Evolutionary conservation across 345 rosid genomes (phyloP).

Genomic region (Melaleuca quinquenervia): DNA sequence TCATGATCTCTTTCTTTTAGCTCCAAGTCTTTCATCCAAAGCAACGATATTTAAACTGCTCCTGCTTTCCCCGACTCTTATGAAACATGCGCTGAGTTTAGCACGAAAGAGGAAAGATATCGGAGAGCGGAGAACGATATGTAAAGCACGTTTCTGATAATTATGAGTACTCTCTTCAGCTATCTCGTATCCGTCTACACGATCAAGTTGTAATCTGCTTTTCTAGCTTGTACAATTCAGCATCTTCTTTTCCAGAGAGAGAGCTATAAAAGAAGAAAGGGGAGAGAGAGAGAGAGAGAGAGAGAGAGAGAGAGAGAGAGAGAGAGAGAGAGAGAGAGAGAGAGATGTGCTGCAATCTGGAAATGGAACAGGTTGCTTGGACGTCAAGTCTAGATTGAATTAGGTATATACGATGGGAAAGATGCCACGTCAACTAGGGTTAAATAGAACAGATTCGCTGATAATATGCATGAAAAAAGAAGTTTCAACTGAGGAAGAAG

Average conservation of each 20-base stretch:
- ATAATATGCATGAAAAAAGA: background rate
- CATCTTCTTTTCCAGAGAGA: background rate
- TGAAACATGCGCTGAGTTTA: background rate
- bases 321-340: background rate
- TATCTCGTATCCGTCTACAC: background rate
- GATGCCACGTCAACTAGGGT: background rate
- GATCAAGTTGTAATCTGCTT: background rate
- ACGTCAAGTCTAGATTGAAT: constrained; percentile 56
- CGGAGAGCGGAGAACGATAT: background rate
- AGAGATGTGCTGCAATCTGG: background rate
- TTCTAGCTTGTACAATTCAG: background rate
- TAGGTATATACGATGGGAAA: constrained; percentile 25
- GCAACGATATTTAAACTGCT: background rate
- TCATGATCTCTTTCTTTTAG: background rate
- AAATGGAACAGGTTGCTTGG: constrained; percentile 45
- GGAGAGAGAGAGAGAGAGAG: background rate
- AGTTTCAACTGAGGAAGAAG: too few relatives aligned
- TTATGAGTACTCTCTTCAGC: background rate
- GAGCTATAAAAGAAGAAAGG: background rate
- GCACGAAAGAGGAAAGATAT: background rate
- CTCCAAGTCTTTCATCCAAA: background rate
- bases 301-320: background rate
- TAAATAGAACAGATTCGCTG: constrained; percentile 8
- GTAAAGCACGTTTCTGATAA: background rate
- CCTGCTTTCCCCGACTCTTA: background rate